These are phyloP conservation scores for Dryadomyces quercivorus DNA, from an alignment of 2,329 filamentous ascomycete species.

Conservation along the genomic window DNA sequence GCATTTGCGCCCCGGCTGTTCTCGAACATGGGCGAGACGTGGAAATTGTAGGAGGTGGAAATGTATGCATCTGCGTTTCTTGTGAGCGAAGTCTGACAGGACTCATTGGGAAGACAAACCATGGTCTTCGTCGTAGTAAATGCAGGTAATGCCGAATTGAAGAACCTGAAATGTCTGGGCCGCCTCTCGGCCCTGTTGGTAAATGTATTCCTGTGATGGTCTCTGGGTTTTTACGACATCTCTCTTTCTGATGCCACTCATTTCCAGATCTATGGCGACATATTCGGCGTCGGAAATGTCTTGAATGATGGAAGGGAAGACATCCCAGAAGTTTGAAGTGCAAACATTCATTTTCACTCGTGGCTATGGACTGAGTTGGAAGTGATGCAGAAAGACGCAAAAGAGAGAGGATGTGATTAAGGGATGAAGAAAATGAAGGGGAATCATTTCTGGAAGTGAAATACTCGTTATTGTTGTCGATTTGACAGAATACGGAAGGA, in stretches of 20 bases:
- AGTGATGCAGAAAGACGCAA: neutral
- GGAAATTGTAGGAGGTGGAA: conserved; percentile 19
- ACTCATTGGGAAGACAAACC: conserved; percentile 3
- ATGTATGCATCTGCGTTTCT: conserved; percentile 3
- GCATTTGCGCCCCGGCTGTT: conserved; percentile 4
- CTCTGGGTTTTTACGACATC: neutral
- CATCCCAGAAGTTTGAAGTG: conserved; percentile 16
- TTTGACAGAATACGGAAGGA: neutral
- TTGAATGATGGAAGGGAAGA: conserved; percentile 18
- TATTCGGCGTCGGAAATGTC: conserved; percentile 19
- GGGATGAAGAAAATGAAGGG: too few species aligned
- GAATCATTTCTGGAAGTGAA: too few species aligned
- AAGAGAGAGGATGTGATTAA: neutral
- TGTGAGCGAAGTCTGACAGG: neutral
- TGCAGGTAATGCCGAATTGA: conserved; percentile 24
- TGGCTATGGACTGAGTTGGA: neutral
- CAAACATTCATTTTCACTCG: conserved; percentile 16
- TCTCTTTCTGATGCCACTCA: conserved; percentile 20
- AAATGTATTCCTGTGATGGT: conserved; percentile 12
- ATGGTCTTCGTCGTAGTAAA: conserved; percentile 7
- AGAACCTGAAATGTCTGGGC: conserved; percentile 21
- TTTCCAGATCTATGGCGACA: conserved; percentile 25
- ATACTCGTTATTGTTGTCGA: neutral
- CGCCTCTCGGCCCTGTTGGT: conserved; percentile 16
- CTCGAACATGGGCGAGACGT: conserved; percentile 18